Base-by-base conservation (phyloP, 495 filamentous ascomycete genomes). In the Thermochaetoides thermophila region DNA sequence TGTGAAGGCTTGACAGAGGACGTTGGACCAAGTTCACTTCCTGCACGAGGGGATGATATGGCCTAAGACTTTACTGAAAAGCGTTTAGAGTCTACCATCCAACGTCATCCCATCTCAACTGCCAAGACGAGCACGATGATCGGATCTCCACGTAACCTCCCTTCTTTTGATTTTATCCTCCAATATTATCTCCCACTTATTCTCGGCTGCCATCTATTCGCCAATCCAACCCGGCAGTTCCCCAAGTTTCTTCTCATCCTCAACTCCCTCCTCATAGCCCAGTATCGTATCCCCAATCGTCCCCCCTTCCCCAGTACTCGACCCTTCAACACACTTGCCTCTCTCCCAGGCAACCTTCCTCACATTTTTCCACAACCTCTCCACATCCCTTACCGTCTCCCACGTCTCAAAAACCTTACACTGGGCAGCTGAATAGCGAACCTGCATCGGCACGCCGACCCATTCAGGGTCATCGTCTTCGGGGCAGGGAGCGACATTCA, bases 381-480 rank as follows among this genome's bases (percentile, higher is more conserved):
- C 47, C 19, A 61, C 53, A 34, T 68, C 63, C 41, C 53, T 59
- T 29, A 60, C 30, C 41, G 64, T 70, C 21, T 56, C 51, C 24
- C 56, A 57, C 3, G 68, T 75, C 39, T 56, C 72, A 45, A 64
- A 75, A 5, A 73, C 53, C 19, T 63, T 52, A 49, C 69, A 73
- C 38, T 70, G 58, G 8, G 69, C 69, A 14, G 68, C 61, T 34
- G 68, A 57, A 38, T 66, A 67, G 8, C 53, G 37, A 37, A 70
- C 69, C 42, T 75, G 69, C 18, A 67, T 37, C 12, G 42, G 16
- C 19, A 39, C 49, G 32, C 57, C 60, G 7, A 15, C 17, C 1
- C 20, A 28, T 7, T 40, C 37, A 7, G 4, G 5, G 27, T 27
- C 22, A 36, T 6, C 34, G 23, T 26, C 11, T 40, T 40, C 8